Conservation (phyloP, 768 basidiomycete genomes). For the Leccinellum rugosiceps region DNA sequence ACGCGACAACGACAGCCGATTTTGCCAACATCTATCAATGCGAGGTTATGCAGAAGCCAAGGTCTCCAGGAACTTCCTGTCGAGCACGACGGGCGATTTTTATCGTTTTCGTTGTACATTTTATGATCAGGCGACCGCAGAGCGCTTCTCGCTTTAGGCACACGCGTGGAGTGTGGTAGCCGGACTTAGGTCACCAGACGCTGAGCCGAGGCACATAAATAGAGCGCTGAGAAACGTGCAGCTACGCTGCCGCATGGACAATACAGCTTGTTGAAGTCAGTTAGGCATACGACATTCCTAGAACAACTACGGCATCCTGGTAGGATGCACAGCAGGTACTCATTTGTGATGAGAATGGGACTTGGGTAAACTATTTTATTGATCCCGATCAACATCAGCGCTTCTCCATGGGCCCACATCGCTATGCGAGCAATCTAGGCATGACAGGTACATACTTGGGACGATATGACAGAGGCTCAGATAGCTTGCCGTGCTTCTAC, state of each 20-base stretch:
- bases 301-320: neutral
- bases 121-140: neutral
- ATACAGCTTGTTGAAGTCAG: neutral
- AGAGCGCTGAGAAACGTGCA: neutral
- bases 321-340: too few relatives aligned
- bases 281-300: neutral
- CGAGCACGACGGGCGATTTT: neutral
- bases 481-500: neutral
- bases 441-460: neutral
- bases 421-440: too few relatives aligned
- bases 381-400: neutral
- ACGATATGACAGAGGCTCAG: too few relatives aligned
- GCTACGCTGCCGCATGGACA: neutral
- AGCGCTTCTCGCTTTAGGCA: neutral
- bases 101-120: neutral
- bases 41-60: too few relatives aligned
- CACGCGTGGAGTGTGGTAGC: neutral
- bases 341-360: too few relatives aligned
- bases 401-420: neutral
- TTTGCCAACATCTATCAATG: constrained; percentile 32
- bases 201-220: neutral
- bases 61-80: neutral
- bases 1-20: constrained; percentile 11
- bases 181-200: too few relatives aligned
- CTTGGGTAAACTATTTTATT: too few relatives aligned